A percentile compares a stretch with the other conserved stretches of the same genome.
Conservation (phyloP, 805 yeast species). For the Nadsonia fulvescens region DNA sequence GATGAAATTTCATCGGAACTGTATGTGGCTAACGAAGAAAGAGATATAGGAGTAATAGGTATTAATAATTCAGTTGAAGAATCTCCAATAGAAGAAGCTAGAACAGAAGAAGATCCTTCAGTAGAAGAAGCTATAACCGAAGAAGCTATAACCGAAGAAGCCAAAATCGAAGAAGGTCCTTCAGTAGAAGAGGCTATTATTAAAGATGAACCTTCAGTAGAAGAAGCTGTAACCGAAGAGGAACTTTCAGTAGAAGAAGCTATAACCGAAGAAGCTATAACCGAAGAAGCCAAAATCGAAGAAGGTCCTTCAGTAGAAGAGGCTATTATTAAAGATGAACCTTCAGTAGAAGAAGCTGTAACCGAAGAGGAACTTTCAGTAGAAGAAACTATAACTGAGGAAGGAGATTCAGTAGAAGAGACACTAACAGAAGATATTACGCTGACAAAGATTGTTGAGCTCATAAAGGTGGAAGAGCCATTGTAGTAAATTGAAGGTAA, state of each 20-base stretch:
- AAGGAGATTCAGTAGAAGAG: conserved; percentile 7
- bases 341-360: conserved; percentile 5
- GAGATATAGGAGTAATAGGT: no score
- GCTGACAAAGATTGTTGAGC: no score
- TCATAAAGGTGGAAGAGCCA: no score
- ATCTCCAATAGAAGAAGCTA: neutral
- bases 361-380: conserved; percentile 6
- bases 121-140: conserved; percentile 9
- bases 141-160: conserved; percentile 7
- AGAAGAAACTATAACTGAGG: conserved; percentile 6
- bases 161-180: no score
- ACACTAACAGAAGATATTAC: no score
- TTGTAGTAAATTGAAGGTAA: no score
- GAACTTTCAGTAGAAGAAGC: conserved; percentile 6
- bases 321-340: conserved; percentile 5
- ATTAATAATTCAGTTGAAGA: no score
- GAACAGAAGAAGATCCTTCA: conserved; percentile 1
- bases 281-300: no score
- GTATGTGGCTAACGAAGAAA: no score
- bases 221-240: conserved; percentile 1
- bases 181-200: conserved; percentile 4
- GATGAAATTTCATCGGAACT: no score
- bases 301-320: no score
- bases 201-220: neutral
- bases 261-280: conserved; percentile 8